A percentile compares a stretch with the other conserved stretches of the same genome.
phyloP scores from a whole-genome alignment of 306 rosid genomes.

The Spatholobus suberectus region DNA sequence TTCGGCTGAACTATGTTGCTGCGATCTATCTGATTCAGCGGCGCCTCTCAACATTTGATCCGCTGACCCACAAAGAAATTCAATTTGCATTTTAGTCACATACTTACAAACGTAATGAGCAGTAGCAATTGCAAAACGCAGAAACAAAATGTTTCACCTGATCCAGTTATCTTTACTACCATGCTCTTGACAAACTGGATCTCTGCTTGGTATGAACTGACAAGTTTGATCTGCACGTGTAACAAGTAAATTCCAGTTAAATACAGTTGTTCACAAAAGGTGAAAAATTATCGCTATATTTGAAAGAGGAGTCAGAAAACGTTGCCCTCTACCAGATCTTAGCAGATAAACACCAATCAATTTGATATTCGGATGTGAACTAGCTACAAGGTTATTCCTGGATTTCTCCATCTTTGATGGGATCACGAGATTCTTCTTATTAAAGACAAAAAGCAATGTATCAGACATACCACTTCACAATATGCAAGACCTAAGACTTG shows the following conservation, averaged over 20 bases:
- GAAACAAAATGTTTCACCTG: constrained; percentile 60
- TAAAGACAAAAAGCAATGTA: background rate
- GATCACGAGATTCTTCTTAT: background rate
- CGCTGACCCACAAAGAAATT: constrained; percentile 36
- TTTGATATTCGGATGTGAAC: constrained; percentile 10
- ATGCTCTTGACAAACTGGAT: constrained; percentile 60
- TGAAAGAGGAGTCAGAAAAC: constrained; percentile 2
- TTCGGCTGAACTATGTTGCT: constrained; percentile 49
- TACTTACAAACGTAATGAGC: background rate
- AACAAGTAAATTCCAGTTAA: constrained; percentile 19
- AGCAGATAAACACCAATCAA: constrained; percentile 26
- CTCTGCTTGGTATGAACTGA: constrained; percentile 64
- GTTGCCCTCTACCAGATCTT: constrained; percentile 21
- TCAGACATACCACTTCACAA: constrained; percentile 69
- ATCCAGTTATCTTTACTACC: constrained; percentile 55
- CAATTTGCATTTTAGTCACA: constrained; percentile 20
- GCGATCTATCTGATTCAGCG: constrained; percentile 43
- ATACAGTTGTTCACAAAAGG: background rate
- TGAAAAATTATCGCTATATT: background rate
- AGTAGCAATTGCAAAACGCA: background rate
- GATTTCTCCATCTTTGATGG: background rate
- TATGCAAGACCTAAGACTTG: constrained; percentile 62
- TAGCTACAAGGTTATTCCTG: constrained; percentile 6
- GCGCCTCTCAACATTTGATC: constrained; percentile 47
- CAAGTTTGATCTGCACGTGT: constrained; percentile 66